Evolutionary conservation across 768 basidiomycete genomes (phyloP).

Genomic region (Suillus americanus): DNA sequence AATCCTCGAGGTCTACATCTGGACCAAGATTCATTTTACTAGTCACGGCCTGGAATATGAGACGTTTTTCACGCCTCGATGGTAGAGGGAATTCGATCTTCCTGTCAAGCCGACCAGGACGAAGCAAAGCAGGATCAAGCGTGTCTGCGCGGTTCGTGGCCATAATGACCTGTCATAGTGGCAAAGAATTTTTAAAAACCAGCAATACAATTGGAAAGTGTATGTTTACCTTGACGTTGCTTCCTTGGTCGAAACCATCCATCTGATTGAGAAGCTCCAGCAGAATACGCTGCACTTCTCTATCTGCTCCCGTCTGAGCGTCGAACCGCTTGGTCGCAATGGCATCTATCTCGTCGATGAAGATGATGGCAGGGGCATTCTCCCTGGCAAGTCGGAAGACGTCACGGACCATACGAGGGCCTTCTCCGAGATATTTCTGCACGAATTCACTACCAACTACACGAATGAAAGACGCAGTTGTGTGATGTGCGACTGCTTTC

Average conservation of each 20-base stretch:
- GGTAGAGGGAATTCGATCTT: slow-evolving; percentile 99
- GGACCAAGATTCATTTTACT: slow-evolving; percentile 97
- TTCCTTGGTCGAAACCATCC: slow-evolving; percentile 99
- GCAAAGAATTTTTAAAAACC: background rate
- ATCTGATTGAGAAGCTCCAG: slow-evolving; percentile 97
- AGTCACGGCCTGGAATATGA: slow-evolving; percentile 98
- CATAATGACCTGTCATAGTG: slow-evolving; percentile 84
- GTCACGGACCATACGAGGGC: slow-evolving; percentile 99
- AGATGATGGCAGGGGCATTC: slow-evolving; percentile 97
- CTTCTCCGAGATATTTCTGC: slow-evolving; percentile 99
- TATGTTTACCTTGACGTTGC: slow-evolving; percentile 85
- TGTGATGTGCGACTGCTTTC: slow-evolving; percentile 98
- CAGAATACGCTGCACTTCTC: slow-evolving; percentile 97
- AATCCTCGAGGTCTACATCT: slow-evolving; percentile 98
- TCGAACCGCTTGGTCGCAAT: slow-evolving; percentile 99
- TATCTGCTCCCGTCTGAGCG: slow-evolving; percentile 97
- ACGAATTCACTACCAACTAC: slow-evolving; percentile 99
- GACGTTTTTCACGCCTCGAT: slow-evolving; percentile 88
- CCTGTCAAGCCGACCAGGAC: slow-evolving; percentile 95
- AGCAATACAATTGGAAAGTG: background rate
- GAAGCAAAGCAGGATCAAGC: slow-evolving; percentile 93
- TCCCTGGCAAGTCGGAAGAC: slow-evolving; percentile 97
- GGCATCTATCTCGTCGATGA: slow-evolving; percentile 98
- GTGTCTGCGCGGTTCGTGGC: slow-evolving; percentile 99
- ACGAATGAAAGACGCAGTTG: slow-evolving; percentile 95